Evolutionary conservation across 129 eudicot genomes (phyloP), one percentile per base, ranked within the genome.

Genomic region (Ambrosia artemisiifolia): DNA sequence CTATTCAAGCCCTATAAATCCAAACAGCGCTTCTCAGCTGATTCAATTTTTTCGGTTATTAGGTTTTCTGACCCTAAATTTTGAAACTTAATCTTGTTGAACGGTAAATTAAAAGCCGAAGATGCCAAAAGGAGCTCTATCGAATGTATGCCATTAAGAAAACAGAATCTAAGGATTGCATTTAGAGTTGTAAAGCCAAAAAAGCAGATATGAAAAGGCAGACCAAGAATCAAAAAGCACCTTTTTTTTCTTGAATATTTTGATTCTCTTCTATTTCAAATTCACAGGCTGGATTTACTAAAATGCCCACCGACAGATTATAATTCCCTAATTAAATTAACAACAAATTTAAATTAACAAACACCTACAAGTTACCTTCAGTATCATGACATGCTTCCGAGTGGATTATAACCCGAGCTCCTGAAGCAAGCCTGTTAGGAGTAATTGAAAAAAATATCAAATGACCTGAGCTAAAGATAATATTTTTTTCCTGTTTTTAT

Each of bases 341-440:
- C 9, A 62, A 36, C 48, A 16, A 51, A 38, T 28, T 28, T 70
- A n/a, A 77, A 34, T 36, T 35, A 51, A 35, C 66, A 69, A 69
- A 19, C 12, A 70, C 48, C 74, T 76, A 78, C 76, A 24, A 38
- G 72, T 69, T 72, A 66, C 69, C 80, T 75, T 63, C 71, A 40
- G 57, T 63, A 18, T 86, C 80, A 18, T 44, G 64, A 11, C 73
- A 81, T 76, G 83, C 83, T 67, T 81, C 86, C 11, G 98, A 87
- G 67, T 92, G 88, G 59, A 92, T 92, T 73, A 92, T 89, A 77
- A 92, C 86, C 81, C 96, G 80, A 79, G 96, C 96, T 81, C 98
- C 98, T 62, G 98, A 92, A 89, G 98, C 83, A 69, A 93, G 98
- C 92, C 98, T 92, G 96, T 85, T 78, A 70, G 44, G n/a, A 76